A percentile compares a stretch with the other conserved stretches of the same genome.
Conservation (phyloP, 176 grass and related monocot species). For the Phoenix dactylifera region DNA sequence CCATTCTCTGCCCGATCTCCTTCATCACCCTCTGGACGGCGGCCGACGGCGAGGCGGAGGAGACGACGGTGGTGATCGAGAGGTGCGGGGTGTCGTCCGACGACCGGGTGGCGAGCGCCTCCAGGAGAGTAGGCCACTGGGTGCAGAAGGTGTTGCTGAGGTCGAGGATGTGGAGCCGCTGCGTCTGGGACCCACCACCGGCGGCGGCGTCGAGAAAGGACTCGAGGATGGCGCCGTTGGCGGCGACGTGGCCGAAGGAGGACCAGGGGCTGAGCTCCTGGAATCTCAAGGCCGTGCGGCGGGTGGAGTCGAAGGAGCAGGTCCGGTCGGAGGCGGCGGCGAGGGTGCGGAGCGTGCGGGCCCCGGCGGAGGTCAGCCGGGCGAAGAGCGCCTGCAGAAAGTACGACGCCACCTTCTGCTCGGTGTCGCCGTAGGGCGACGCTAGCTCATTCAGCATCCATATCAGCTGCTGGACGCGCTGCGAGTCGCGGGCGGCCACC, state of each 20-base stretch:
- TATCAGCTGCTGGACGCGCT: conserved; percentile 92
- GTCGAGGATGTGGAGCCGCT: conserved; percentile 89
- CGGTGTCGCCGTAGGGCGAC: conserved; percentile 83
- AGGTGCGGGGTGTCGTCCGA: conserved; percentile 97
- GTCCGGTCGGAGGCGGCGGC: conserved; percentile 62
- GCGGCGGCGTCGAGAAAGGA: conserved; percentile 76
- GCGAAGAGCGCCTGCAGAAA: conserved; percentile 85
- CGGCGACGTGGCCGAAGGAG: conserved; percentile 90
- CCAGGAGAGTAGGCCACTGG: conserved; percentile 97
- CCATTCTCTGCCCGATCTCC: conserved; percentile 95
- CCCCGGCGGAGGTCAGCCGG: conserved; percentile 65
- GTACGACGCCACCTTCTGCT: conserved; percentile 90
- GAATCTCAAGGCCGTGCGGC: conserved; percentile 77
- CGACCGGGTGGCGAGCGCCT: conserved; percentile 84
- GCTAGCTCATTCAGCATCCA: conserved; percentile 99
- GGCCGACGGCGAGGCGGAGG: conserved; percentile 39
- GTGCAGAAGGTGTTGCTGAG: conserved; percentile 98
- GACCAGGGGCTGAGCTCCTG: conserved; percentile 99
- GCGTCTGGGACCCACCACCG: conserved; percentile 27
- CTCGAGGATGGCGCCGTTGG: conserved; percentile 93
- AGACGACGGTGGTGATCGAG: conserved; percentile 79
- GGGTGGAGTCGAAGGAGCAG: conserved; percentile 83
- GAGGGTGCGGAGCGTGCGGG: conserved; percentile 62
- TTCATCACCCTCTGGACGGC: conserved; percentile 77
- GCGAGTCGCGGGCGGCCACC: conserved; percentile 59